Base-by-base conservation (phyloP, 2,329 filamentous ascomycete species). In the Fusarium albosuccineum region DNA sequence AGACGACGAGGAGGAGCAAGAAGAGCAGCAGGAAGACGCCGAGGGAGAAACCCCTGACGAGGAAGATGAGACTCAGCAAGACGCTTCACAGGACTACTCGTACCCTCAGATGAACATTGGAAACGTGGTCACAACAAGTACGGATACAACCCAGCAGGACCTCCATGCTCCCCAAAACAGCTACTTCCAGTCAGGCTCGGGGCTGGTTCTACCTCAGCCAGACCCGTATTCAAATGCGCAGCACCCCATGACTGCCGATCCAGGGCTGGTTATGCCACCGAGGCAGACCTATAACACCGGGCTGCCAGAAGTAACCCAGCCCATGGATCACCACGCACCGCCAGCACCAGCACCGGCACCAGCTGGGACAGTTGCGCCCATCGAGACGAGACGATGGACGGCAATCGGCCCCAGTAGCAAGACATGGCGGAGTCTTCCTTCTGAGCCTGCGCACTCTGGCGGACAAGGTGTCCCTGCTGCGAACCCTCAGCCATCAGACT, bases 101-200 rank as follows among this genome's bases (percentile, higher is more conserved):
- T 74, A 77, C 57, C 64, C 74, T 41, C 73, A 74, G 44, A 71
- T 72, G 66, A 74, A 78, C 4, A 72, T 73, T 26, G 62, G 67
- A 7, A 74, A 75, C 48, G 70, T 72, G 60, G 57, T 76, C n/a
- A 70, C 73, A 14, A 58, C 66, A 3, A 70, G 62, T 26, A 62
- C 64, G 4, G 68, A 73, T 26, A 44, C 64, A n/a, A 42, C 68
- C 11, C n/a, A 54, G 14, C 71, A 67, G 14, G 66, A 73, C 33
- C 63, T 58, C 11, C 63, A 67, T 22, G 42, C 50, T 11, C 33
- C 67, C 6, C 68, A 70, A 34, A 37, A 63, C 6, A 67, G 74
- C 26, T 75, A 77, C 59, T 78, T 76, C 33, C 73, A 73, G 36
- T 62, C 74, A n/a, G 57, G 67, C 9, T 68, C 76, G 9, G 72